Evolutionary conservation across 306 rosid genomes (phyloP), one percentile per base, ranked within the genome.

Genomic region (Cucurbita argyrosperma): DNA sequence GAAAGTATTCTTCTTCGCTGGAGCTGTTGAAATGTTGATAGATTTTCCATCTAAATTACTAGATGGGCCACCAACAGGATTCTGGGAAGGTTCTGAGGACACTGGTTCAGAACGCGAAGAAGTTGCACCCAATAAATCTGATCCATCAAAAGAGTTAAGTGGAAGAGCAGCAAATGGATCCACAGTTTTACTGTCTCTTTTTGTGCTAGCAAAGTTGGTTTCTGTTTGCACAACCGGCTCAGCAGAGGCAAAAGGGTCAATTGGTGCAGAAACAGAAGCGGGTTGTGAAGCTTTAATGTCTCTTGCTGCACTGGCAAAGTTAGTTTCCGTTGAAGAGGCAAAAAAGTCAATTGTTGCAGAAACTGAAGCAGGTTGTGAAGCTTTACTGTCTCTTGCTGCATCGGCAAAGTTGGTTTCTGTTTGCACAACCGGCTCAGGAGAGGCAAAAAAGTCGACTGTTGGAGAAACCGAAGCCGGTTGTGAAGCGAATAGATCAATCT

Each of bases 141-240:
- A 80, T 80, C 86, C 96, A 78, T 89, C 91, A 80, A 95, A 95
- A 67, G 66, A 91, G 80, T 87, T 81, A 59, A 91, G 91, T 3
- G 99, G 95, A 78, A 93, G 91, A 70, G 94, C 88, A 79, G 96
- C 88, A 50, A 93, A 93, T 68, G 98, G 98, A 85, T 93, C 98
- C 47, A 84, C 49, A 58, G 76, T 40, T 87, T 80, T 83, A 65
- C 69, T 45, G 64, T 83, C 49, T 8, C 50, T 40, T 63, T 49
- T 7, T 40, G 70, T 8, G 7, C 50, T n/a, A 40, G 30, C 70
- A 16, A 63, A 42, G 81, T 88, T 88, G 58, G 74, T 76, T 60
- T 84, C 84, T 76, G 90, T 82, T 79, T 83, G 94, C 77, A 75
- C 52, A 78, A 79, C 90, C 19, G 90, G 86, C 71, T 83, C 87